Evolutionary conservation across 208 protist species (phyloP).

Genomic region (Novymonas esmeraldas): DNA sequence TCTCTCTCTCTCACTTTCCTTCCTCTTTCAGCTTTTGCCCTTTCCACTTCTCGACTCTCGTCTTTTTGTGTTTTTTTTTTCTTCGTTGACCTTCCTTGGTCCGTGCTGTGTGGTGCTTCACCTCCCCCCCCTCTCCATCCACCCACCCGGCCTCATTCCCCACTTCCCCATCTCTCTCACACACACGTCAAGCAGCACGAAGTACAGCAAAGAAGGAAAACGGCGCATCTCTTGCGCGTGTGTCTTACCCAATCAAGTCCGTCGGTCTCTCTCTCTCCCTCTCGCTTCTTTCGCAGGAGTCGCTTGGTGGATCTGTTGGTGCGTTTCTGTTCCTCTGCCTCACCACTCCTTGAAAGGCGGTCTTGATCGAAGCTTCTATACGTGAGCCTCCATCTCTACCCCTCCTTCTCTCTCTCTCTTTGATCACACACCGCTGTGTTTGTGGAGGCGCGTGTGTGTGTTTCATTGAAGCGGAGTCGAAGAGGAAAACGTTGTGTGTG

Average conservation of each 20-base stretch:
- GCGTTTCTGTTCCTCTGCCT: not conserved
- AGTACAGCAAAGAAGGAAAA: too few species aligned
- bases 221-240: too few species aligned
- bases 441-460: too few species aligned
- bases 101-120: not conserved
- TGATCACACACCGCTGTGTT: too few species aligned
- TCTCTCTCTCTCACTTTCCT: not conserved
- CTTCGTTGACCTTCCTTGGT: not conserved
- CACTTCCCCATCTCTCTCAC: too few species aligned
- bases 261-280: too few species aligned
- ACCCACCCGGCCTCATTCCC: too few species aligned
- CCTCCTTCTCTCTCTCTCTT: not conserved
- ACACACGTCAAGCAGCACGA: not conserved
- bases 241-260: too few species aligned
- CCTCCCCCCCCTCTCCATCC: not conserved
- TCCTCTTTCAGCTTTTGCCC: not conserved
- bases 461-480: too few species aligned
- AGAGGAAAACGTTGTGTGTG: too few species aligned
- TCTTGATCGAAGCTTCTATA: not conserved
- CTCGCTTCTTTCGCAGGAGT: too few species aligned
- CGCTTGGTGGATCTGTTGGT: not conserved
- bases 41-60: constrained; percentile 5
- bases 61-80: constrained; percentile 1
- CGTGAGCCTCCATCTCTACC: not conserved
- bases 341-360: not conserved